Evolutionary conservation across 768 basidiomycete species (phyloP), one percentile per base, ranked within the genome.

Genomic region (Psilocybe azurescens): DNA sequence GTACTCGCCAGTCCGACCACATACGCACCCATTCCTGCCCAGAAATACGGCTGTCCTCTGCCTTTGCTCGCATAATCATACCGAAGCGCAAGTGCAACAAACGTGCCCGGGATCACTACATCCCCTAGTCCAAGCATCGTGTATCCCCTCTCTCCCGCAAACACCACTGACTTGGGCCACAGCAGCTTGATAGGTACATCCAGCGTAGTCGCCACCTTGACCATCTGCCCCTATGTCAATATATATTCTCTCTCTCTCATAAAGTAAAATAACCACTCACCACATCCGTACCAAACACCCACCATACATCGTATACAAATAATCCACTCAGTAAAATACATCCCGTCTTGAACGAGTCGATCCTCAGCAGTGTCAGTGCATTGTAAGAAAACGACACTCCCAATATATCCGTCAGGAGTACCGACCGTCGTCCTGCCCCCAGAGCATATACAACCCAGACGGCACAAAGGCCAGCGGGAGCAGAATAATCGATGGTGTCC

Each of bases 91-190:
- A 95, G 83, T 16, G 93, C 89, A 54, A 97, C 79, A 75, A 98
- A 92, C 38, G 83, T 79, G 24, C 84, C 83, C 13, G 84, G 84
- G 7, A 84, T 75, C n/a, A 86, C 81, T 46, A 97, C 86, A 72
- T 97, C 96, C 28, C 96, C 96, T 1, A 99, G 80, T 1, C 97
- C 97, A 32, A 99, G 88, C 89, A 98, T 90, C 32, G 94, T 90
- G 72, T 86, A 91, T 3, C 93, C 94, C 30, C 81, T 74, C 3
- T 73, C 79, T 5, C 75, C 71, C 4, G 80, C 74, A 66, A 89
- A 81, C 1, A 53, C 58, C 20, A 86, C 62, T 1, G 89, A 88
- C 70, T 92, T 94, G 0, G 93, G 89, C 88, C 90, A 94, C 39
- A 96, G 79, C 33, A 99, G 82, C 76, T 97, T 98, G 78, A 99